Evolutionary conservation across 164 flowering plant genomes (phyloP).

Genomic region (Protea cynaroides): DNA sequence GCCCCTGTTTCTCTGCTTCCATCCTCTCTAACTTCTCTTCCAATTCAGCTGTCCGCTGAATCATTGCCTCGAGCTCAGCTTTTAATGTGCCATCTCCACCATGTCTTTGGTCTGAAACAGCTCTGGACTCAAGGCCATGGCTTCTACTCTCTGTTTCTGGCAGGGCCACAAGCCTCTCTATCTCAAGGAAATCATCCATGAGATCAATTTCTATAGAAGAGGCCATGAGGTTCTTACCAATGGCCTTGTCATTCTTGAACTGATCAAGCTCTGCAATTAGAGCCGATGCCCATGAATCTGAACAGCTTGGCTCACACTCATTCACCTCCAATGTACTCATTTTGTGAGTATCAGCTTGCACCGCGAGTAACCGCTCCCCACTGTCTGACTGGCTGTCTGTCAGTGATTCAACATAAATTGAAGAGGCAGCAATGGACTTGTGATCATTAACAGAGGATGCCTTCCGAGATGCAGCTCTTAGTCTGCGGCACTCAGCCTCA

Average conservation of each 20-base stretch:
- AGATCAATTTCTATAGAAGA: conserved; percentile 20
- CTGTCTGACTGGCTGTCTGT: conserved; percentile 9
- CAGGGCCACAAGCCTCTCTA: conserved; percentile 42
- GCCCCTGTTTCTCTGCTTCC: conserved; percentile 42
- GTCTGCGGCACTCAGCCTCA: conserved; percentile 34
- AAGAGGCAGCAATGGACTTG: conserved; percentile 10
- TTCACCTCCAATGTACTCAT: conserved; percentile 14
- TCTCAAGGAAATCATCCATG: conserved; percentile 50
- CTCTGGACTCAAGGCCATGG: conserved; percentile 16
- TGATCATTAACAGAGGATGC: conserved; percentile 4
- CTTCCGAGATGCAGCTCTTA: conserved; percentile 12
- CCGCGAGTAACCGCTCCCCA: conserved; percentile 20
- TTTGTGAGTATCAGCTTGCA: conserved; percentile 18
- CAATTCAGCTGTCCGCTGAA: conserved; percentile 32
- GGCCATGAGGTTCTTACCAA: conserved; percentile 10
- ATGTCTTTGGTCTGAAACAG: conserved; percentile 15
- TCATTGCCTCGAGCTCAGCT: conserved; percentile 41
- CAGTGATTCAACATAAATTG: conserved; percentile 6
- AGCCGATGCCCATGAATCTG: conserved; percentile 21
- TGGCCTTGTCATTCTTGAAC: conserved; percentile 13
- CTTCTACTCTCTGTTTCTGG: conserved; percentile 33
- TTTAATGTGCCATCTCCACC: conserved; percentile 25
- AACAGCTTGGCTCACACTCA: conserved; percentile 17
- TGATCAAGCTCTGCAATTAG: conserved; percentile 15
- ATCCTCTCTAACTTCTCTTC: conserved; percentile 35